These are phyloP conservation scores for Aspergillus pseudoviridinutans DNA, from an alignment of 2,329 filamentous ascomycete genomes.

Conservation along the genomic window DNA sequence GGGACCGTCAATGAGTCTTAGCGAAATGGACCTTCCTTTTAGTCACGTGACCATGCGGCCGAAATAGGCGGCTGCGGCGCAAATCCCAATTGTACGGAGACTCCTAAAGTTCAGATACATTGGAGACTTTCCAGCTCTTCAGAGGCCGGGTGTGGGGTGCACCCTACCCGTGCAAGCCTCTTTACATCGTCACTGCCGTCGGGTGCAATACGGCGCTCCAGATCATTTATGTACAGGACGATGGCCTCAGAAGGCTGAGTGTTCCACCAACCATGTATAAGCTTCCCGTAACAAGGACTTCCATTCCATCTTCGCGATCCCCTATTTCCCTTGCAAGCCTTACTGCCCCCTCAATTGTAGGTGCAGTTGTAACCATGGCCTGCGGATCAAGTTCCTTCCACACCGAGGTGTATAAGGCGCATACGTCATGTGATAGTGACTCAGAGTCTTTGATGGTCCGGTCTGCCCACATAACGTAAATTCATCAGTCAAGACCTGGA, in stretches of 20 bases:
- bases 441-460: slow-evolving; percentile 14
- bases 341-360: slow-evolving; percentile 25
- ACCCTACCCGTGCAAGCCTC: too few relatives aligned
- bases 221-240: not conserved
- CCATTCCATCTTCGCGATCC: slow-evolving; percentile 13
- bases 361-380: slow-evolving; percentile 15
- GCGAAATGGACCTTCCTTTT: too few relatives aligned
- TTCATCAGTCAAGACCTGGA: slow-evolving; percentile 5
- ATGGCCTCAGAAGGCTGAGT: slow-evolving; percentile 18
- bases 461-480: too few relatives aligned
- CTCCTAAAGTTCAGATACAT: too few relatives aligned
- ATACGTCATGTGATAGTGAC: slow-evolving; percentile 17
- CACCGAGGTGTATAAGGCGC: slow-evolving; percentile 17
- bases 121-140: too few relatives aligned
- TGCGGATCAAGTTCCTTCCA: slow-evolving; percentile 22
- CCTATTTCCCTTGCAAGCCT: slow-evolving; percentile 17
- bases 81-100: too few relatives aligned
- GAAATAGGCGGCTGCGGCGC: too few relatives aligned
- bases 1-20: too few relatives aligned
- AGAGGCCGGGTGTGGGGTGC: too few relatives aligned
- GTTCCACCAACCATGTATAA: slow-evolving; percentile 24
- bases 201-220: too few relatives aligned
- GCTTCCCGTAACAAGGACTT: slow-evolving; percentile 24
- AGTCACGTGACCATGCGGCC: too few relatives aligned
- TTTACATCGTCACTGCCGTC: too few relatives aligned